These are phyloP conservation scores for Ganoderma leucocontextum DNA, from an alignment of 1,284 basidiomycete genomes.

Conservation along the genomic window DNA sequence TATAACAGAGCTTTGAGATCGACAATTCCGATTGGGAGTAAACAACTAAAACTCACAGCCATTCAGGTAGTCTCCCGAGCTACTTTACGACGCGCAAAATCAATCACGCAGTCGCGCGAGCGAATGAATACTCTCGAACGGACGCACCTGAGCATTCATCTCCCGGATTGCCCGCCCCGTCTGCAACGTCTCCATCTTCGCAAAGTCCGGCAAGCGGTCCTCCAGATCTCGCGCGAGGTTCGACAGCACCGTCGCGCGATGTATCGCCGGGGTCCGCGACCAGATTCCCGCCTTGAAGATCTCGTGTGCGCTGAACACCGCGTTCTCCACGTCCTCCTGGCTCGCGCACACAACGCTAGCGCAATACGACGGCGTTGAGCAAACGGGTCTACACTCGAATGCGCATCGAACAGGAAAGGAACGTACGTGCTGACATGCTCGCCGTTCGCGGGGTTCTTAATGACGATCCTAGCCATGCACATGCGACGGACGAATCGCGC, in stretches of 20 bases:
- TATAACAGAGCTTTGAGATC: slow-evolving; percentile 36
- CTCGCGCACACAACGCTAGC: slow-evolving; percentile 41
- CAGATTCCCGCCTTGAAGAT: slow-evolving; percentile 72
- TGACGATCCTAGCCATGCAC: slow-evolving; percentile 51
- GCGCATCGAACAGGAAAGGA: neutral
- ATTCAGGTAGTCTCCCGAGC: slow-evolving; percentile 77
- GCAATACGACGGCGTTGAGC: neutral
- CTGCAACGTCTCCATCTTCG: slow-evolving; percentile 74
- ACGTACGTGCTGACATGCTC: slow-evolving; percentile 65
- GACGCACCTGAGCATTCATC: slow-evolving; percentile 71
- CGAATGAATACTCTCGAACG: neutral
- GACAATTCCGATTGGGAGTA: neutral
- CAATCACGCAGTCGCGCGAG: neutral
- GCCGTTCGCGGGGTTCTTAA: slow-evolving; percentile 75
- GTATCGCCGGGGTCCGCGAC: slow-evolving; percentile 64
- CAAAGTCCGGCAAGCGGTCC: slow-evolving; percentile 62
- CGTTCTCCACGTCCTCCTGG: slow-evolving; percentile 55
- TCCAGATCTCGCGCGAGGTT: slow-evolving; percentile 70
- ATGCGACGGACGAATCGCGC: neutral
- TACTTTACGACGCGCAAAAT: slow-evolving; percentile 6
- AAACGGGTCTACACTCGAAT: neutral
- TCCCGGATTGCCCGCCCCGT: slow-evolving; percentile 81
- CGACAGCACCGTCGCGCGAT: slow-evolving; percentile 71
- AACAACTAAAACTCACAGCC: slow-evolving; percentile 64
- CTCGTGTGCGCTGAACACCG: slow-evolving; percentile 63